These are phyloP conservation scores for Aspergillus kassunensis DNA, from an alignment of 495 filamentous ascomycete species.

Conservation along the genomic window DNA sequence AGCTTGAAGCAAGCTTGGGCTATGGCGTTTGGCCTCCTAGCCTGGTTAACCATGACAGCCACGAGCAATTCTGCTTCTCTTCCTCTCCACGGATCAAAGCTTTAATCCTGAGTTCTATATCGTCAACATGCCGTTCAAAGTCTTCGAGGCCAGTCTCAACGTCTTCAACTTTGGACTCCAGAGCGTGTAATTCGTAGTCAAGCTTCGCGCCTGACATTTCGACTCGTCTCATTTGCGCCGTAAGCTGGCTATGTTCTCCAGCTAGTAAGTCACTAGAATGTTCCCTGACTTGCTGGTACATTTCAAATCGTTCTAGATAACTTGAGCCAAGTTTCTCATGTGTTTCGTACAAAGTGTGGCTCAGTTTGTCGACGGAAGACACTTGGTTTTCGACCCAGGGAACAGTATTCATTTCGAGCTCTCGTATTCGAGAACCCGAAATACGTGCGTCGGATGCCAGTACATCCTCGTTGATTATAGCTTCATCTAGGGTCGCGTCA, in stretches of 20 bases:
- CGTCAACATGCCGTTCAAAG: constrained; percentile 74
- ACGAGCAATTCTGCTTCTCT: constrained; percentile 58
- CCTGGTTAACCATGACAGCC: constrained; percentile 44
- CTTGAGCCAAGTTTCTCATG: constrained; percentile 62
- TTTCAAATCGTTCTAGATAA: constrained; percentile 63
- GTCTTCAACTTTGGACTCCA: constrained; percentile 80
- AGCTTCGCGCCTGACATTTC: constrained; percentile 82
- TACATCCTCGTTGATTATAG: constrained; percentile 44
- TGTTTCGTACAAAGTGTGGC: constrained; percentile 55
- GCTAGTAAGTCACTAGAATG: constrained; percentile 61
- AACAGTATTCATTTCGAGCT: constrained; percentile 41
- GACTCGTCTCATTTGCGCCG: constrained; percentile 74
- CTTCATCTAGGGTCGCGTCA: constrained; percentile 33
- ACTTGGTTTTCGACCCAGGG: constrained; percentile 69
- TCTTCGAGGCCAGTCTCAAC: constrained; percentile 79
- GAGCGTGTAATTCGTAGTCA: constrained; percentile 84
- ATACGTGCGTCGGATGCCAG: constrained; percentile 57
- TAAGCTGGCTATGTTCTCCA: constrained; percentile 61
- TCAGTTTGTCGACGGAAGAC: constrained; percentile 56
- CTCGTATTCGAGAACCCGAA: constrained; percentile 52
- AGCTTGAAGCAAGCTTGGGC: background rate
- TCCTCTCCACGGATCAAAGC: constrained; percentile 63
- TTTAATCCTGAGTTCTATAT: constrained; percentile 69
- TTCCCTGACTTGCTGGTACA: constrained; percentile 61
- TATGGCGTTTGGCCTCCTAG: constrained; percentile 29